Evolutionary conservation across 805 yeast genomes (phyloP).

Genomic region (Yamadazyma laniorum): DNA sequence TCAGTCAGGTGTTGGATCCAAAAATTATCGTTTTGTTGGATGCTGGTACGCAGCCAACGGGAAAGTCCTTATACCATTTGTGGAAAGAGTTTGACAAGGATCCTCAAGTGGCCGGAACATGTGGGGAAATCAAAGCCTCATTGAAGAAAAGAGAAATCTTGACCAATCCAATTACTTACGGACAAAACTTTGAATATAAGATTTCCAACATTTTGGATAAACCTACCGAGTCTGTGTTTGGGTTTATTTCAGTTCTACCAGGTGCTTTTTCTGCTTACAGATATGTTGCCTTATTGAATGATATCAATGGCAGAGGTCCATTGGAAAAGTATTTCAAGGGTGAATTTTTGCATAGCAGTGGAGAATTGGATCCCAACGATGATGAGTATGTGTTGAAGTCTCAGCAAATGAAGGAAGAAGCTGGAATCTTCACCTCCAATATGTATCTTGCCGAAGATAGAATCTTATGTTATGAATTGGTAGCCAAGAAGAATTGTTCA

Average conservation of each 20-base stretch:
- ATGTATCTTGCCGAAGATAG: conserved; percentile 73
- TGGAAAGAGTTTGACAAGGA: conserved; percentile 65
- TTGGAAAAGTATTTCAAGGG: conserved; percentile 67
- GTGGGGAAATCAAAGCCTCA: conserved; percentile 68
- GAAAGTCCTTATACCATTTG: conserved; percentile 53
- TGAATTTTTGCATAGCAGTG: conserved; percentile 55
- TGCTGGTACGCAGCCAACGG: conserved; percentile 64
- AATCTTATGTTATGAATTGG: conserved; percentile 62
- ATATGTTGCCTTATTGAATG: conserved; percentile 56
- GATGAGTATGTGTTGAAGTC: conserved; percentile 44
- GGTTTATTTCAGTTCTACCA: conserved; percentile 63
- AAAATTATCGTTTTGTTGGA: conserved; percentile 56
- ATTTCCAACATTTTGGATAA: conserved; percentile 66
- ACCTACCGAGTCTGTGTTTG: conserved; percentile 64
- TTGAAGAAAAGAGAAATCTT: conserved; percentile 46
- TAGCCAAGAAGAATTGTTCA: conserved; percentile 53
- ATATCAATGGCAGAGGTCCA: conserved; percentile 53
- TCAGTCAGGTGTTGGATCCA: conserved; percentile 57
- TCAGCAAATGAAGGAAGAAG: conserved; percentile 38
- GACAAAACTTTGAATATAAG: conserved; percentile 66
- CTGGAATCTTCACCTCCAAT: conserved; percentile 60
- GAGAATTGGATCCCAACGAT: conserved; percentile 58
- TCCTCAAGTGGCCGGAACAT: conserved; percentile 63
- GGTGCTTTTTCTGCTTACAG: conserved; percentile 71
- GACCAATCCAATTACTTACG: conserved; percentile 61